Percentiles rank a stretch among this genome's conserved stretches.
These are phyloP conservation scores for Coelastrella sp. DNA, from an alignment of 139 green algal species.

Conservation along the genomic window DNA sequence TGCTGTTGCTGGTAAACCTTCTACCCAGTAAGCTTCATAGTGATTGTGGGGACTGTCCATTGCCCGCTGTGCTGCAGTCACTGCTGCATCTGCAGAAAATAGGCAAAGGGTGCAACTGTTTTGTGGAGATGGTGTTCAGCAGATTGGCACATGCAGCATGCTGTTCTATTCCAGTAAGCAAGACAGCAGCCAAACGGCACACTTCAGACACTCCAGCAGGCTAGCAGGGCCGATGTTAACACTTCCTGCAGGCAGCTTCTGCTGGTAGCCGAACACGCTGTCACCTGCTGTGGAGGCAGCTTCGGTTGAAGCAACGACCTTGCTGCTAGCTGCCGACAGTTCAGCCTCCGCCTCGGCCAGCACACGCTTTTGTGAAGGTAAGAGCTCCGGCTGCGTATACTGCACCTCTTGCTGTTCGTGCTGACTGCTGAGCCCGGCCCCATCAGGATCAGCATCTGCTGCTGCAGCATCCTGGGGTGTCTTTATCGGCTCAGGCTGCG, in stretches of 20 bases:
- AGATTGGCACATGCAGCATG: too few relatives aligned
- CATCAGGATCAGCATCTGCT: background rate
- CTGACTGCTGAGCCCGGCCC: background rate
- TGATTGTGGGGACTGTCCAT: constrained; percentile 40
- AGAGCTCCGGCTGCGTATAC: constrained; percentile 46
- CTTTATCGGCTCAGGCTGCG: background rate
- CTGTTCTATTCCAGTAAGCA: too few relatives aligned
- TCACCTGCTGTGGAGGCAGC: constrained; percentile 11
- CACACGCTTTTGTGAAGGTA: constrained; percentile 48
- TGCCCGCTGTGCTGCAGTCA: background rate
- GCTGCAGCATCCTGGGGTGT: background rate
- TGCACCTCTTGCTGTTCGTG: background rate
- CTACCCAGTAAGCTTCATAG: constrained; percentile 65
- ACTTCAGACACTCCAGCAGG: too few relatives aligned
- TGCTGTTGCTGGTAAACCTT: constrained; percentile 52
- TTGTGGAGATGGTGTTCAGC: too few relatives aligned
- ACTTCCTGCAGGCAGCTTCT: background rate
- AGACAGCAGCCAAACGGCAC: too few relatives aligned
- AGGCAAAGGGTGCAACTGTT: background rate
- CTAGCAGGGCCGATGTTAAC: too few relatives aligned
- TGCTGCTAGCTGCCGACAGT: background rate
- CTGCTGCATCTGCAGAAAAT: constrained; percentile 9
- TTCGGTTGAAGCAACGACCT: background rate
- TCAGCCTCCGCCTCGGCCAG: constrained; percentile 8
- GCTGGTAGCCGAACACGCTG: background rate